Evolutionary conservation across 2,329 filamentous ascomycete species (phyloP).

Genomic region (Fusarium keratoplasticum): DNA sequence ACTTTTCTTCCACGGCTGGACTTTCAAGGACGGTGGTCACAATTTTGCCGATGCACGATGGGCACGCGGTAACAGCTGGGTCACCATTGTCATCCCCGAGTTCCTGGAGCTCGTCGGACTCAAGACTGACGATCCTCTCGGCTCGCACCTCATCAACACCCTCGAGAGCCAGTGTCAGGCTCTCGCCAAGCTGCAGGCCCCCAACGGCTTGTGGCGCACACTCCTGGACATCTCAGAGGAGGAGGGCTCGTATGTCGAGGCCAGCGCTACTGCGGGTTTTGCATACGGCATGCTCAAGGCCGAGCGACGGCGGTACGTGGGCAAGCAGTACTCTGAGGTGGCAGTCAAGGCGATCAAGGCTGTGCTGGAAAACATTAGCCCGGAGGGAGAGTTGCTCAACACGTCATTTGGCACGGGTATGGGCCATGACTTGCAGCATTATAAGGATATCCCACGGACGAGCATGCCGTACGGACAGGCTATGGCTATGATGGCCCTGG

Average conservation of each 20-base stretch:
- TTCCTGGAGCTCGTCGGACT: slow-evolving; percentile 80
- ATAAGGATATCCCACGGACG: slow-evolving; percentile 80
- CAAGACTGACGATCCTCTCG: slow-evolving; percentile 70
- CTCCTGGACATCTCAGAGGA: slow-evolving; percentile 74
- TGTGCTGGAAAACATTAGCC: slow-evolving; percentile 73
- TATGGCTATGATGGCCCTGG: slow-evolving; percentile 85
- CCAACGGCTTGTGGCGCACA: slow-evolving; percentile 78
- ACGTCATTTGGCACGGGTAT: slow-evolving; percentile 85
- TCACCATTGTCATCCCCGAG: slow-evolving; percentile 87
- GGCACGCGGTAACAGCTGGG: slow-evolving; percentile 76
- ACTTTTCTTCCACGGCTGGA: slow-evolving; percentile 86
- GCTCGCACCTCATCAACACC: slow-evolving; percentile 69
- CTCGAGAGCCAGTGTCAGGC: slow-evolving; percentile 77
- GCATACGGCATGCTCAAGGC: slow-evolving; percentile 84
- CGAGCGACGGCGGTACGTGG: slow-evolving; percentile 76
- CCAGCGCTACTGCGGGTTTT: slow-evolving; percentile 83
- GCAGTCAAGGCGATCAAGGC: slow-evolving; percentile 75
- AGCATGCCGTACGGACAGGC: slow-evolving; percentile 89
- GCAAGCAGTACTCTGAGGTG: slow-evolving; percentile 68
- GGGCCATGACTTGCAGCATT: slow-evolving; percentile 79
- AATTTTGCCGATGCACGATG: slow-evolving; percentile 70
- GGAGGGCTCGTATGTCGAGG: slow-evolving; percentile 80
- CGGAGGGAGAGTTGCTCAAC: slow-evolving; percentile 76
- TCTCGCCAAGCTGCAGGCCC: slow-evolving; percentile 68
- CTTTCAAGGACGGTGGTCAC: slow-evolving; percentile 75